Evolutionary conservation across 164 flowering plant species (phyloP).

Genomic region (Berberis thunbergii): DNA sequence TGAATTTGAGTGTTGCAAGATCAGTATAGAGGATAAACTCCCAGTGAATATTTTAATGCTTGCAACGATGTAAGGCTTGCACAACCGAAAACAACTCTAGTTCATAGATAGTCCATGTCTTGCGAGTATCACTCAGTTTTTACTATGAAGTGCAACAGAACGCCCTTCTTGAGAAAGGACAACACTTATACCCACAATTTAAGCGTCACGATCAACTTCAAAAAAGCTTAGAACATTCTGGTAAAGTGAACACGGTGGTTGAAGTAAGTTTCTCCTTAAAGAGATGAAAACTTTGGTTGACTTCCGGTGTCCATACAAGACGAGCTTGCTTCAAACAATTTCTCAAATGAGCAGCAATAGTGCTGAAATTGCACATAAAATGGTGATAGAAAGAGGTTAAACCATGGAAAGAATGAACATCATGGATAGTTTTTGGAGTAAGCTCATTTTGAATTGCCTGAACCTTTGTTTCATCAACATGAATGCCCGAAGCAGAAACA

Average conservation of each 20-base stretch:
- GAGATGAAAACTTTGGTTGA: neutral
- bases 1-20: neutral
- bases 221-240: neutral
- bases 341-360: neutral
- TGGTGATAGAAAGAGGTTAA: neutral
- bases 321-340: neutral
- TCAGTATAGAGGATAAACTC: neutral
- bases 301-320: neutral
- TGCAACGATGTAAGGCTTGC: neutral
- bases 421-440: neutral
- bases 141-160: neutral
- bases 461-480: slow-evolving; percentile 10
- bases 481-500: slow-evolving; percentile 2
- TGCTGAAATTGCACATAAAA: neutral
- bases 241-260: neutral
- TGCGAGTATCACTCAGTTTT: neutral
- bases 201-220: neutral
- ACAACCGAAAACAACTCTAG: neutral
- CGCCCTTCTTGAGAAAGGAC: neutral
- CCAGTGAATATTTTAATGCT: neutral
- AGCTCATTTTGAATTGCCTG: slow-evolving; percentile 6
- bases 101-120: neutral
- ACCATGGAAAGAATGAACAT: slow-evolving; percentile 2
- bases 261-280: neutral
- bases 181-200: neutral